phyloP scores from a whole-genome alignment of 768 basidiomycete species.

The Pulveroboletus sp. region DNA sequence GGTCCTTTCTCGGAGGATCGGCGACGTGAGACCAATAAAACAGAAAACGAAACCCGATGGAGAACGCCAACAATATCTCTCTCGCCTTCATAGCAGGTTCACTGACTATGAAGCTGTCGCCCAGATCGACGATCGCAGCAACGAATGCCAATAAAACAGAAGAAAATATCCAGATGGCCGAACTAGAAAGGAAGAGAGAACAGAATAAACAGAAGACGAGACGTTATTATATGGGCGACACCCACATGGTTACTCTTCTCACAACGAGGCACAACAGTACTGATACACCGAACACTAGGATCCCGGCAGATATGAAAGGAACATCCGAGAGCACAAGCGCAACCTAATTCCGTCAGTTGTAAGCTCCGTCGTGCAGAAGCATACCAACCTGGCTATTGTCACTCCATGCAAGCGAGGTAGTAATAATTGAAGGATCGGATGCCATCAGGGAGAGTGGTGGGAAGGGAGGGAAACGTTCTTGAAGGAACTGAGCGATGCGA shows the following conservation, averaged over 20 bases:
- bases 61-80: constrained; percentile 55
- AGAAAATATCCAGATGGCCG: constrained; percentile 48
- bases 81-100: constrained; percentile 45
- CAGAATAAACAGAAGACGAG: neutral
- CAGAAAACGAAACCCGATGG: constrained; percentile 55
- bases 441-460: constrained; percentile 19
- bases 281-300: constrained; percentile 59
- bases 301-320: constrained; percentile 62
- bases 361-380: neutral
- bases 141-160: constrained; percentile 59
- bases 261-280: constrained; percentile 52
- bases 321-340: constrained; percentile 58
- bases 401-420: constrained; percentile 34
- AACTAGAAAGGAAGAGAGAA: constrained; percentile 27
- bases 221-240: constrained; percentile 5
- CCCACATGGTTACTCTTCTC: constrained; percentile 51
- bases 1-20: constrained; percentile 42
- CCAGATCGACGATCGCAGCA: constrained; percentile 60
- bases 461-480: constrained; percentile 16
- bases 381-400: constrained; percentile 42
- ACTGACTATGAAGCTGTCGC: constrained; percentile 35
- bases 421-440: constrained; percentile 3
- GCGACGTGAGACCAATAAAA: constrained; percentile 69
- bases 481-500: constrained; percentile 1
- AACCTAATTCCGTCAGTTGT: constrained; percentile 37